phyloP scores from a whole-genome alignment of 768 basidiomycete genomes.

The Sporobolomyces roseus region DNA sequence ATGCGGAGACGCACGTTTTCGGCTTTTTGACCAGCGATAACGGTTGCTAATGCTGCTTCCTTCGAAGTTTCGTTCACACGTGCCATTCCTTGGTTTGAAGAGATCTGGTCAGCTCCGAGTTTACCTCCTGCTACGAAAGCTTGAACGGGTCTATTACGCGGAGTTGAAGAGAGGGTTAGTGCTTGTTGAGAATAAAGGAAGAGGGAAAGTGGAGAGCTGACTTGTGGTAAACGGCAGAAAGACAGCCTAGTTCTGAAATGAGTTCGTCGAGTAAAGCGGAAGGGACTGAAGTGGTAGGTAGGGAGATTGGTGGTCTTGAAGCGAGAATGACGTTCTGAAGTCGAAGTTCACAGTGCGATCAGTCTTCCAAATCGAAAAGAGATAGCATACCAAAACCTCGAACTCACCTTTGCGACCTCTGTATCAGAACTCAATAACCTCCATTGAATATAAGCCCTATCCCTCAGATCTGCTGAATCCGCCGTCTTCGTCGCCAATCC shows the following conservation, averaged over 20 bases:
- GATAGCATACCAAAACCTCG: no score
- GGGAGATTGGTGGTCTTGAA: constrained; percentile 84
- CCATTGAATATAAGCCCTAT: constrained; percentile 98
- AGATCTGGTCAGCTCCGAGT: constrained; percentile 74
- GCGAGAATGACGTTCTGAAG: constrained; percentile 80
- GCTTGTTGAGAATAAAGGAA: background rate
- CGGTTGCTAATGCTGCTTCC: constrained; percentile 62
- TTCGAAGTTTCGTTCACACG: constrained; percentile 54
- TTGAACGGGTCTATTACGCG: constrained; percentile 61
- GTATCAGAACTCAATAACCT: constrained; percentile 89
- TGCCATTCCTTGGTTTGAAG: constrained; percentile 54
- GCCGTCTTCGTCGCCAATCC: constrained; percentile 95
- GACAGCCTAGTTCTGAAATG: constrained; percentile 75
- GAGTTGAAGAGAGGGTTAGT: background rate
- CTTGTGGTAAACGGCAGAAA: constrained; percentile 96
- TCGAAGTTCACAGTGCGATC: background rate
- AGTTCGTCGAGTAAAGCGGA: constrained; percentile 85
- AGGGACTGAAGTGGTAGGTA: constrained; percentile 85
- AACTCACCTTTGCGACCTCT: constrained; percentile 79
- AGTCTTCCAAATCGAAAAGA: background rate
- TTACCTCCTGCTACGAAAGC: constrained; percentile 92
- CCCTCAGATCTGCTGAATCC: constrained; percentile 92
- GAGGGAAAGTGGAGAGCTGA: background rate
- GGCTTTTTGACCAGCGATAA: constrained; percentile 83
- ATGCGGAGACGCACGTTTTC: constrained; percentile 60